Conservation (phyloP, 495 filamentous ascomycete species). For the Penicilliopsis zonata region DNA sequence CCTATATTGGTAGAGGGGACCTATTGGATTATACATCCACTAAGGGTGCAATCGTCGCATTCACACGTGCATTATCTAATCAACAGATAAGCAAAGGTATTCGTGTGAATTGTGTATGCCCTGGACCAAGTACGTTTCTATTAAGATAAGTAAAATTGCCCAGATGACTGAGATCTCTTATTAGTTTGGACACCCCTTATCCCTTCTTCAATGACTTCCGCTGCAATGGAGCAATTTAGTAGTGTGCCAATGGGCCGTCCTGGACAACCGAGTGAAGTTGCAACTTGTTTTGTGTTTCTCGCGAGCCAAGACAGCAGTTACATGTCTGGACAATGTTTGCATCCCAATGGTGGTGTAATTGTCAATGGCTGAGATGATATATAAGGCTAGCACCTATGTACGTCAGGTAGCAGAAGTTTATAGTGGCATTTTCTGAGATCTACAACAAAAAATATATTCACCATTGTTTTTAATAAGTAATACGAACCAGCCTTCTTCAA, state of each 20-base stretch:
- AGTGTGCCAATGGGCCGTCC: slow-evolving; percentile 65
- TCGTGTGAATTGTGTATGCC: slow-evolving; percentile 69
- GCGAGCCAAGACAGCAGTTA: slow-evolving; percentile 63
- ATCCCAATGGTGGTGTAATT: slow-evolving; percentile 56
- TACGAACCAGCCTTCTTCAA: too few relatives aligned
- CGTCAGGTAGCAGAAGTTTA: too few relatives aligned
- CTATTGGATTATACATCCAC: slow-evolving; percentile 78
- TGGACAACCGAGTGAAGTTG: slow-evolving; percentile 67
- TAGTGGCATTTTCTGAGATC: too few relatives aligned
- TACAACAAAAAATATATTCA: too few relatives aligned
- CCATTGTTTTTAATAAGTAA: too few relatives aligned
- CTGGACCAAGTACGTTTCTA: slow-evolving; percentile 46
- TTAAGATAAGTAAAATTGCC: background rate
- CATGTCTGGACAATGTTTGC: slow-evolving; percentile 46
- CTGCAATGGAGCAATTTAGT: slow-evolving; percentile 61
- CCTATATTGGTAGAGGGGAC: slow-evolving; percentile 71
- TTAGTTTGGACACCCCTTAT: slow-evolving; percentile 76
- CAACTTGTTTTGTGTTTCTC: slow-evolving; percentile 77
- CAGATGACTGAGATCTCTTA: background rate
- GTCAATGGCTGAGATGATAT: too few relatives aligned
- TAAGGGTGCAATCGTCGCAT: slow-evolving; percentile 74
- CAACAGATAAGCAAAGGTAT: slow-evolving; percentile 62
- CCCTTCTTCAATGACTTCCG: slow-evolving; percentile 61
- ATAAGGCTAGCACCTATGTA: too few relatives aligned
- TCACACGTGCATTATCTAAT: slow-evolving; percentile 69